Conservation (phyloP, 2,329 filamentous ascomycete genomes). For the Epichloe elymi region DNA sequence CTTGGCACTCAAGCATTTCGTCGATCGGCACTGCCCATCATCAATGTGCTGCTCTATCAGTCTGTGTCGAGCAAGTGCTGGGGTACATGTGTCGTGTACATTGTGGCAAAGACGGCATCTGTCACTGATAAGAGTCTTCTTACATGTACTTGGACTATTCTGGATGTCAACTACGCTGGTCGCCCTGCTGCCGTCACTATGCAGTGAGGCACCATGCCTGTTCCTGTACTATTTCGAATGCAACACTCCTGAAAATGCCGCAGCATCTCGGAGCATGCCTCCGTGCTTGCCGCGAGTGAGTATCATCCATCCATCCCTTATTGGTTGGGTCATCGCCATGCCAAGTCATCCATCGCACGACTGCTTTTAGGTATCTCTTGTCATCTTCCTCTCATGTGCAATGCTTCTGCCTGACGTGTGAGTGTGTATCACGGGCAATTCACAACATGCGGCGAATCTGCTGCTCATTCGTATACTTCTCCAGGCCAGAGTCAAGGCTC, state of each 20-base stretch:
- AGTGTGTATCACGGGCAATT: not conserved
- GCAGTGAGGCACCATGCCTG: not conserved
- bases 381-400: not conserved
- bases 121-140: not conserved
- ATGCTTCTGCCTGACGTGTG: not conserved
- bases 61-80: not conserved
- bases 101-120: not conserved
- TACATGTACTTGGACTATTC: not conserved
- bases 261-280: not conserved
- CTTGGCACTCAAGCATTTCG: not conserved
- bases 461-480: conserved; percentile 76
- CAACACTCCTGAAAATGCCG: not conserved
- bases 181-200: not conserved
- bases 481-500: conserved; percentile 65
- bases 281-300: not conserved
- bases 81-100: not conserved
- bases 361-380: not conserved
- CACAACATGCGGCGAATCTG: conserved; percentile 70
- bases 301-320: not conserved
- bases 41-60: not conserved
- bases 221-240: not conserved
- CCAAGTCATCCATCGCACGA: not conserved
- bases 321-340: not conserved
- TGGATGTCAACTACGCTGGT: not conserved
- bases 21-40: not conserved